Evolutionary conservation across 352 stramenopile genomes (phyloP).

Genomic region (Thalassiosira livingstoniorum): DNA sequence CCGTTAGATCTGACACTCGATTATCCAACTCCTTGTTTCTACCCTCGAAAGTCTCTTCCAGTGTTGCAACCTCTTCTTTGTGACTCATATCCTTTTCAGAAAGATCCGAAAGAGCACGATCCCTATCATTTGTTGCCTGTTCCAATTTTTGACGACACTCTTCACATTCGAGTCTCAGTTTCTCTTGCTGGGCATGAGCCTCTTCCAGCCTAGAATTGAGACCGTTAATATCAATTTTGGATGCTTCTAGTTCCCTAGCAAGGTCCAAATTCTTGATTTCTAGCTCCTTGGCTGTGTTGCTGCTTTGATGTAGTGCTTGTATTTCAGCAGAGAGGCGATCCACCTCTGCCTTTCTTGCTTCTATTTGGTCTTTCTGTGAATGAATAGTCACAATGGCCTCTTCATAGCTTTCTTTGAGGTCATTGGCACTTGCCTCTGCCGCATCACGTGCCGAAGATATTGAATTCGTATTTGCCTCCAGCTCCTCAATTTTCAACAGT

Average conservation of each 20-base stretch:
- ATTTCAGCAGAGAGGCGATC: not conserved
- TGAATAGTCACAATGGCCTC: not conserved
- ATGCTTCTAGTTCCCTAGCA: too few species aligned
- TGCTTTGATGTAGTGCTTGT: too few species aligned
- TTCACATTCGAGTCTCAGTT: not conserved
- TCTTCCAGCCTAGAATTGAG: not conserved
- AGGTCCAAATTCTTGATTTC: too few species aligned
- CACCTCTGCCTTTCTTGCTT: not conserved
- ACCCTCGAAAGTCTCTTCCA: not conserved
- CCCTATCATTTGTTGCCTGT: not conserved
- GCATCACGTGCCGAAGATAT: conserved; percentile 30
- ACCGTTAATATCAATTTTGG: not conserved
- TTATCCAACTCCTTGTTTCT: not conserved
- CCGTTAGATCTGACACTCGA: not conserved
- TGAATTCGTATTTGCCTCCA: conserved; percentile 23
- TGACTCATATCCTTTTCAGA: not conserved
- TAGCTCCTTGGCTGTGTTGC: too few species aligned
- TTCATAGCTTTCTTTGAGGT: not conserved
- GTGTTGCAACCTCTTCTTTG: not conserved
- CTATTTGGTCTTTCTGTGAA: not conserved
- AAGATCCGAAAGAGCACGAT: too few species aligned
- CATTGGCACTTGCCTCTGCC: conserved; percentile 16
- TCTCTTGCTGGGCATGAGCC: not conserved
- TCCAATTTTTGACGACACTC: not conserved
- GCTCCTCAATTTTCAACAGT: conserved; percentile 3